Evolutionary conservation across 495 filamentous ascomycete species (phyloP).

Genomic region (Hyaloscypha hepaticicola): DNA sequence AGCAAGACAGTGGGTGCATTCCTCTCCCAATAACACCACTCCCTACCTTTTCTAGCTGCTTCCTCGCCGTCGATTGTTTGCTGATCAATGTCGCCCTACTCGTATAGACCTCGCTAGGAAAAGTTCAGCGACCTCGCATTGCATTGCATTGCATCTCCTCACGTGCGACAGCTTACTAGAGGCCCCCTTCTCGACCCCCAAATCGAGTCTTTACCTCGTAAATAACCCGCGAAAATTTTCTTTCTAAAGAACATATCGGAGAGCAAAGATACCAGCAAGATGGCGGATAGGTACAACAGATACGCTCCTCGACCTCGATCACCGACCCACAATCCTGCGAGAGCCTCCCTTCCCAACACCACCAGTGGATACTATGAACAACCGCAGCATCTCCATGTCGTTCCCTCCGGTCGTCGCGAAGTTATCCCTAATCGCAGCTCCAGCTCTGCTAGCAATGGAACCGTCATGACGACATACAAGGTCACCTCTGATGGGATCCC

Average conservation of each 20-base stretch:
- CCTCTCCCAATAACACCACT: neutral
- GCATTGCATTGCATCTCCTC: slow-evolving; percentile 12
- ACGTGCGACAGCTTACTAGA: slow-evolving; percentile 21
- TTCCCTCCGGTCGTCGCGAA: slow-evolving; percentile 28
- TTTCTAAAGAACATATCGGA: neutral
- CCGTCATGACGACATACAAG: slow-evolving; percentile 47
- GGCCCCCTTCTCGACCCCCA: slow-evolving; percentile 8
- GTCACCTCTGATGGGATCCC: slow-evolving; percentile 46
- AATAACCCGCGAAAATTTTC: neutral
- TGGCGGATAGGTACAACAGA: slow-evolving; percentile 25
- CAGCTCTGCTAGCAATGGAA: slow-evolving; percentile 21
- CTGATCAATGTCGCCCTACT: slow-evolving; percentile 1
- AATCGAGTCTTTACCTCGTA: slow-evolving; percentile 7
- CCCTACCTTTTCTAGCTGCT: slow-evolving; percentile 5
- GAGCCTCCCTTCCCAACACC: slow-evolving; percentile 31
- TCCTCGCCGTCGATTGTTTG: slow-evolving; percentile 22
- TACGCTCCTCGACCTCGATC: slow-evolving; percentile 27
- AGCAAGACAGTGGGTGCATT: neutral
- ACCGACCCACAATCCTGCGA: slow-evolving; percentile 19
- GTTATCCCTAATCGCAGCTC: slow-evolving; percentile 18
- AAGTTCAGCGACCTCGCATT: slow-evolving; percentile 5
- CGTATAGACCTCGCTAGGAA: slow-evolving; percentile 2
- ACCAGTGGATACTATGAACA: neutral
- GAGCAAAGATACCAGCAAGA: slow-evolving; percentile 7
- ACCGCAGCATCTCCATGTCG: slow-evolving; percentile 25